A percentile compares a stretch with the other conserved stretches of the same genome.
Conservation (phyloP, 2,329 filamentous ascomycete species). For the Sporothrix globosa region DNA sequence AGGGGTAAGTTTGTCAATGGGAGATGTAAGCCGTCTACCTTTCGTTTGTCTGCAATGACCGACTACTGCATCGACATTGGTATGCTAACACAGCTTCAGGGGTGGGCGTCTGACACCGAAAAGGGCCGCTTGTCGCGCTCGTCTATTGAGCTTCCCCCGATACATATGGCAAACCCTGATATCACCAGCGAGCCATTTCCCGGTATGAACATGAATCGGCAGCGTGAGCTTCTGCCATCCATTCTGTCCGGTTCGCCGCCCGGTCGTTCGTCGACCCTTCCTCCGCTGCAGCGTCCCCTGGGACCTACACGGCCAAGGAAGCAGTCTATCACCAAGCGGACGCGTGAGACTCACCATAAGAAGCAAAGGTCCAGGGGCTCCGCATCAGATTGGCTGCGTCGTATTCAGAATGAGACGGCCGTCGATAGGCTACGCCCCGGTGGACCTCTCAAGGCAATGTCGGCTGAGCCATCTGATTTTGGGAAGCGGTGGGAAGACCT, state of each 20-base stretch:
- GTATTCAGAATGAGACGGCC: slow-evolving; percentile 57
- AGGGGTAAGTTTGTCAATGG: slow-evolving; percentile 52
- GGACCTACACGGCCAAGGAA: slow-evolving; percentile 77
- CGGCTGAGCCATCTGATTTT: slow-evolving; percentile 80
- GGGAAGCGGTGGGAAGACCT: slow-evolving; percentile 96
- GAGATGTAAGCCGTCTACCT: slow-evolving; percentile 33
- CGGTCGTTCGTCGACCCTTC: slow-evolving; percentile 83
- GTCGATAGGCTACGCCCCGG: slow-evolving; percentile 63
- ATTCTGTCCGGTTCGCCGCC: slow-evolving; percentile 81
- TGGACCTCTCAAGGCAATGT: slow-evolving; percentile 79
- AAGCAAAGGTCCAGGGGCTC: slow-evolving; percentile 73
- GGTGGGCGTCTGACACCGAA: slow-evolving; percentile 73
- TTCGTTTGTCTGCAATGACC: slow-evolving; percentile 4
- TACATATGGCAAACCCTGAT: slow-evolving; percentile 60
- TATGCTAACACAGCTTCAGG: slow-evolving; percentile 50
- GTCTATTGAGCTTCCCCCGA: slow-evolving; percentile 73
- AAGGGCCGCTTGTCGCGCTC: slow-evolving; percentile 64
- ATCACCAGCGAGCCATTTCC: slow-evolving; percentile 76
- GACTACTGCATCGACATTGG: neutral
- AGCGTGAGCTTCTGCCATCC: slow-evolving; percentile 78
- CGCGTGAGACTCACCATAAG: slow-evolving; percentile 76
- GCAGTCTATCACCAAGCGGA: slow-evolving; percentile 80
- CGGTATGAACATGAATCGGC: slow-evolving; percentile 61
- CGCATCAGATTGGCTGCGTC: slow-evolving; percentile 67
- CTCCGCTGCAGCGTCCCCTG: slow-evolving; percentile 75